phyloP scores from a whole-genome alignment of 2,329 filamentous ascomycete genomes.

The Clonostachys chloroleuca region DNA sequence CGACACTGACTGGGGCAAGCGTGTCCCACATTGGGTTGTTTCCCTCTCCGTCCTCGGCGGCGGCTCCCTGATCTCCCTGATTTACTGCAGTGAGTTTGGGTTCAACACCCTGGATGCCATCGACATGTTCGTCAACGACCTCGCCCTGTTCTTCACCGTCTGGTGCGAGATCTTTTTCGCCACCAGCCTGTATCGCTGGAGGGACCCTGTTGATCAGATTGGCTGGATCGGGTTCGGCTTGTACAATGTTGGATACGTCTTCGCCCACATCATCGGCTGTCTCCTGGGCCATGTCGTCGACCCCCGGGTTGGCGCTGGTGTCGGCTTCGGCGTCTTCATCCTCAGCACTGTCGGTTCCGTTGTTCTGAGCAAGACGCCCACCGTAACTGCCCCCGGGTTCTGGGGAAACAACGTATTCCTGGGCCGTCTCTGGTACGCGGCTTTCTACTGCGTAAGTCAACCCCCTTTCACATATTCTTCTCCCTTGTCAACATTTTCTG shows the following conservation, averaged over 20 bases:
- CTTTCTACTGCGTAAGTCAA: slow-evolving; percentile 44
- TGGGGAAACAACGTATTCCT: slow-evolving; percentile 30
- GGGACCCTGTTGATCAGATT: slow-evolving; percentile 34
- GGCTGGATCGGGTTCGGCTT: slow-evolving; percentile 19
- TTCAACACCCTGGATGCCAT: slow-evolving; percentile 46
- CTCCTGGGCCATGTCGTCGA: slow-evolving; percentile 32
- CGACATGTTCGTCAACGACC: slow-evolving; percentile 47
- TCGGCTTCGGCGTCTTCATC: slow-evolving; percentile 40
- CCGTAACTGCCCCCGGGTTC: slow-evolving; percentile 26
- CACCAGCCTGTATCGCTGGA: slow-evolving; percentile 45
- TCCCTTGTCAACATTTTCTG: no score
- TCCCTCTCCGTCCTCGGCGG: slow-evolving; percentile 37
- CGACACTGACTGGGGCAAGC: slow-evolving; percentile 31
- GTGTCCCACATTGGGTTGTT: slow-evolving; percentile 29
- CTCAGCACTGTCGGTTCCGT: slow-evolving; percentile 23
- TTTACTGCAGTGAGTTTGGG: slow-evolving; percentile 50
- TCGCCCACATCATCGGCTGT: slow-evolving; percentile 38
- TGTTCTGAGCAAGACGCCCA: slow-evolving; percentile 27
- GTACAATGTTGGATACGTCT: slow-evolving; percentile 41
- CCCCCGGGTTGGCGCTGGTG: slow-evolving; percentile 31
- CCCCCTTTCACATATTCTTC: background rate
- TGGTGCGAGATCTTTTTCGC: slow-evolving; percentile 42
- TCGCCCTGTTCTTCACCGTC: slow-evolving; percentile 45
- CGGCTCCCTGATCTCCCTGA: slow-evolving; percentile 42
- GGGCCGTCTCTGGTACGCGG: slow-evolving; percentile 41